A percentile compares a stretch with the other conserved stretches of the same genome.
These are phyloP conservation scores for Tulasnella sp. DNA, from an alignment of 768 basidiomycete species.

Conservation along the genomic window DNA sequence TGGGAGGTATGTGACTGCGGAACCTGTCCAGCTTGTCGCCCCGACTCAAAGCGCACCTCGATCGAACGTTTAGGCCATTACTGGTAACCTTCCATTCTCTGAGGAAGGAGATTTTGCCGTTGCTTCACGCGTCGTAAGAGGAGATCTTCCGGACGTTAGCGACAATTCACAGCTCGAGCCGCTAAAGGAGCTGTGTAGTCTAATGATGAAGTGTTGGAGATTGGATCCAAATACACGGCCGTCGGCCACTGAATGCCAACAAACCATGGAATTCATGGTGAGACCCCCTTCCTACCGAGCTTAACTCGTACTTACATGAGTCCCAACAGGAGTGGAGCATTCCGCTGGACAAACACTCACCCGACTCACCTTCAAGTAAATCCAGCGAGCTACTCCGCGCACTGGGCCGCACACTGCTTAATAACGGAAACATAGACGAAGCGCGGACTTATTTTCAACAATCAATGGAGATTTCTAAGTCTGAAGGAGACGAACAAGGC, in stretches of 20 bases:
- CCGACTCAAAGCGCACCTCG: background rate
- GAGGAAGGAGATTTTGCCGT: too few relatives aligned
- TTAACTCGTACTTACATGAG: background rate
- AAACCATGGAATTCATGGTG: too few relatives aligned
- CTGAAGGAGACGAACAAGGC: background rate
- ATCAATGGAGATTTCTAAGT: background rate
- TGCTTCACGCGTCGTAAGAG: too few relatives aligned
- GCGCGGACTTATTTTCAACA: background rate
- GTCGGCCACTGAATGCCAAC: too few relatives aligned
- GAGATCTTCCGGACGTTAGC: too few relatives aligned
- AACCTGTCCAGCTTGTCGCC: background rate
- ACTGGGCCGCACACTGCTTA: background rate
- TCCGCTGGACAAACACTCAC: background rate
- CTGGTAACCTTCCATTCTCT: background rate
- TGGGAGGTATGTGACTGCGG: background rate
- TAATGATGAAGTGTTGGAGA: background rate
- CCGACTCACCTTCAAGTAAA: background rate
- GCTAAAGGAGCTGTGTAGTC: too few relatives aligned
- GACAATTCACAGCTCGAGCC: too few relatives aligned
- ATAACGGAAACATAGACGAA: background rate
- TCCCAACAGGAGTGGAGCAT: background rate
- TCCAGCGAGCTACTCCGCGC: background rate
- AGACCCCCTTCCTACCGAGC: background rate
- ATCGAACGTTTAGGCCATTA: background rate
- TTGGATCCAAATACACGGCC: background rate